Evolutionary conservation across 768 basidiomycete genomes (phyloP).

Genomic region (Omphalotus guepiniiformis): DNA sequence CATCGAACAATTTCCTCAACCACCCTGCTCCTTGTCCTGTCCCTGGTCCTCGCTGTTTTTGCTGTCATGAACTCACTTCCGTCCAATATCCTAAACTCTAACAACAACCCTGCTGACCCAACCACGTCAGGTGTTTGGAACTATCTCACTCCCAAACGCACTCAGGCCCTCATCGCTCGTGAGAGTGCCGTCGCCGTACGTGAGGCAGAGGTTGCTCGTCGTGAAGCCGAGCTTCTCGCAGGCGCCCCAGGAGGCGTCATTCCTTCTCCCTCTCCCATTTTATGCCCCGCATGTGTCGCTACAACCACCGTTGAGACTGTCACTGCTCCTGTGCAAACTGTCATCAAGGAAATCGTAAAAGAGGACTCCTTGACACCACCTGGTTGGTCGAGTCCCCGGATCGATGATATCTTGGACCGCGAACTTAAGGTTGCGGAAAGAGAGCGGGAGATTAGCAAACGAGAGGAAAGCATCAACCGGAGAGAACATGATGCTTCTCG

Average conservation of each 20-base stretch:
- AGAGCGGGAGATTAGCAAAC: constrained; percentile 81
- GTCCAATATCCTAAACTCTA: constrained; percentile 39
- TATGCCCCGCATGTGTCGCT: constrained; percentile 57
- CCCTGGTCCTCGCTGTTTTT: constrained; percentile 81
- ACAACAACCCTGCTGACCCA: constrained; percentile 31
- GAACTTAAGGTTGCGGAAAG: constrained; percentile 83
- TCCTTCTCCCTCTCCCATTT: constrained; percentile 43
- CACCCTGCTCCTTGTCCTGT: constrained; percentile 81
- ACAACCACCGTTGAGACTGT: constrained; percentile 54
- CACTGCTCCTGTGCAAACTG: constrained; percentile 59
- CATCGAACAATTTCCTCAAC: constrained; percentile 87
- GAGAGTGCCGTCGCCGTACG: constrained; percentile 78
- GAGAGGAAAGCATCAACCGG: constrained; percentile 81
- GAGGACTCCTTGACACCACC: constrained; percentile 76
- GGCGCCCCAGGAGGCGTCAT: constrained; percentile 82
- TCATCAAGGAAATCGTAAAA: constrained; percentile 85
- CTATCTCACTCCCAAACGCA: constrained; percentile 77
- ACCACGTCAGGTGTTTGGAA: constrained; percentile 57
- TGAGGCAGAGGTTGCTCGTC: constrained; percentile 85
- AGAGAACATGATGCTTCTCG: constrained; percentile 84
- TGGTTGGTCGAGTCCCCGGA: constrained; percentile 73
- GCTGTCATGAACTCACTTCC: constrained; percentile 89
- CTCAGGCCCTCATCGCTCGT: constrained; percentile 73
- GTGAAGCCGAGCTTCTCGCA: constrained; percentile 80
- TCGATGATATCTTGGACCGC: constrained; percentile 79